phyloP scores from a whole-genome alignment of 2,329 filamentous ascomycete species.

The Scedosporium minutisporum region DNA sequence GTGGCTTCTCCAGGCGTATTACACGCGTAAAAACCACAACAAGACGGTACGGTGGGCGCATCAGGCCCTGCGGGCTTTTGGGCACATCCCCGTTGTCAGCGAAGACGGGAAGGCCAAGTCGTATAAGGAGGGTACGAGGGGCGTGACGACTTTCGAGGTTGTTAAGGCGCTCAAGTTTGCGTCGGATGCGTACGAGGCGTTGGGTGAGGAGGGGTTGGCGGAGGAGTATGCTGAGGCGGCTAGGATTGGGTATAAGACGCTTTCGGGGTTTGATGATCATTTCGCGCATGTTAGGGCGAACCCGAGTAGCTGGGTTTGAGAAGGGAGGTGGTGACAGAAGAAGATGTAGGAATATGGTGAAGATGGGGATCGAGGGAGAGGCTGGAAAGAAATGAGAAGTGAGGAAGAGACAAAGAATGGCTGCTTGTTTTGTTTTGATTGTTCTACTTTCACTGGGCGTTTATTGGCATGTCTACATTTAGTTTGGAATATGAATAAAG shows the following conservation, averaged over 20 bases:
- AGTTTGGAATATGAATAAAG: too few relatives aligned
- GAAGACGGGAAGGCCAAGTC: conserved; percentile 12
- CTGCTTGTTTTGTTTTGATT: too few relatives aligned
- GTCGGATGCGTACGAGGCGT: conserved; percentile 18
- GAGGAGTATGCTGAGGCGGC: conserved; percentile 11
- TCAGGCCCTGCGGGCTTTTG: conserved; percentile 24
- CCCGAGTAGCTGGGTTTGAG: conserved; percentile 2
- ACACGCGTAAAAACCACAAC: conserved; percentile 20
- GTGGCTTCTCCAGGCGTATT: conserved; percentile 24
- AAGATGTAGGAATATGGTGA: conserved; percentile 10
- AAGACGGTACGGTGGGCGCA: conserved; percentile 21
- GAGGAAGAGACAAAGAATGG: not conserved
- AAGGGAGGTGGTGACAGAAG: not conserved
- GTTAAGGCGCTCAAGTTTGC: conserved; percentile 20
- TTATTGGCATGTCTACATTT: too few relatives aligned
- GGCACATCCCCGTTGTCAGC: conserved; percentile 14
- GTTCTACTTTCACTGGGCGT: too few relatives aligned
- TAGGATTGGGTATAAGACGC: conserved; percentile 2
- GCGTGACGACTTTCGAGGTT: conserved; percentile 24
- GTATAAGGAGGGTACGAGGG: conserved; percentile 12
- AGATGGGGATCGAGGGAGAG: not conserved
- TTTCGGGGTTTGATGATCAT: conserved; percentile 6
- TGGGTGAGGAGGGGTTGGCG: conserved; percentile 18
- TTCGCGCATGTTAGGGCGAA: conserved; percentile 3
- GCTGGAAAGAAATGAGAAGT: too few relatives aligned